A percentile compares a stretch with the other conserved stretches of the same genome.
phyloP scores from a whole-genome alignment of 2,329 filamentous ascomycete genomes.

The Rhynchosporium graminicola region DNA sequence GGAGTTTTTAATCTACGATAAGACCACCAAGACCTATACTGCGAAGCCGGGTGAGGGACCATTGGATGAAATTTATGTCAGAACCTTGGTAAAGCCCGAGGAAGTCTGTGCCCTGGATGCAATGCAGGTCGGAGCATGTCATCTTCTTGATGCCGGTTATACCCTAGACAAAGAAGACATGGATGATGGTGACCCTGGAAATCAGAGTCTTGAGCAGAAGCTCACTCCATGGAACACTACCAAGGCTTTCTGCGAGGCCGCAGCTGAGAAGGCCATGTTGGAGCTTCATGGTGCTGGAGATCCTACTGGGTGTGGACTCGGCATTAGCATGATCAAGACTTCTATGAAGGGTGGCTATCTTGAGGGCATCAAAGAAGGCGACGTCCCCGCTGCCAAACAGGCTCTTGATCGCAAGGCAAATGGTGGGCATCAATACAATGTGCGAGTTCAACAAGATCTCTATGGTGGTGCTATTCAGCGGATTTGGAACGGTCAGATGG shows the following conservation, averaged over 20 bases:
- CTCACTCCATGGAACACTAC: conserved; percentile 96
- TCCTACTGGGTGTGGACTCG: conserved; percentile 88
- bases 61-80: conserved; percentile 76
- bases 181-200: conserved; percentile 46
- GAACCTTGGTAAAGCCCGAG: conserved; percentile 89
- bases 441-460: conserved; percentile 87
- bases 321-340: conserved; percentile 95
- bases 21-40: conserved; percentile 81
- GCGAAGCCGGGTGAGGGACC: conserved; percentile 66
- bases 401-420: conserved; percentile 88
- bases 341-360: conserved; percentile 98
- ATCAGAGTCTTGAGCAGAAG: conserved; percentile 78
- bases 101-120: conserved; percentile 93
- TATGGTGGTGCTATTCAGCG: conserved; percentile 89
- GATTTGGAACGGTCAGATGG: conserved; percentile 89
- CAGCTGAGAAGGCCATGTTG: conserved; percentile 94
- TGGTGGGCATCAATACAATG: conserved; percentile 95
- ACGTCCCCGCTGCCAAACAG: conserved; percentile 62
- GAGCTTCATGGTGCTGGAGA: conserved; percentile 93
- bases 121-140: conserved; percentile 93
- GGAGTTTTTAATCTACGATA: conserved; percentile 90
- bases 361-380: conserved; percentile 69
- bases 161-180: conserved; percentile 66
- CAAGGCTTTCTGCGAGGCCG: conserved; percentile 94
- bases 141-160: conserved; percentile 88